Base-by-base conservation (phyloP, 192 early-diverging fungal species). In the Coemansia guatemalensis region DNA sequence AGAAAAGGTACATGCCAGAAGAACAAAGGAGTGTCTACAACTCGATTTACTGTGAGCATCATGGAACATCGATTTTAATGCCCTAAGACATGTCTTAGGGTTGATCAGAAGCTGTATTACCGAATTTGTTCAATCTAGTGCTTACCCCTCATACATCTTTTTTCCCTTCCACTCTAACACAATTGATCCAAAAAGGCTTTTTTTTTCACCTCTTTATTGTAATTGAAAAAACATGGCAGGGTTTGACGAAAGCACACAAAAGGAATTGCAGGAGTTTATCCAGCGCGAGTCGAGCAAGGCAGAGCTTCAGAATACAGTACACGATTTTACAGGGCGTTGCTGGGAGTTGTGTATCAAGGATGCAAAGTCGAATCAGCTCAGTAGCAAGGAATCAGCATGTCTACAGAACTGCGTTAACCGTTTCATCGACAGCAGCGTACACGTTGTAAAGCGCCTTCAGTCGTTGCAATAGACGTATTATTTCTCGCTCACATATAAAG, bases 391-490 rank as follows among this genome's bases (percentile, higher is more conserved):
- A 59, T 71, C 76, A 54, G 56, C 71, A 27, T 90, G 89, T 63
- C 69, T 90, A 53, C 74, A 85, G 24, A 89, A 89, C 84, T 90
- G 89, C 69, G 89, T 90, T 12, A 83, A 80, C 17, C 83, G 89
- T 48, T 90, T 90, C 62, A 68, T 90, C 21, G 89, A 90, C 62
- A 81, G 82, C 61, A 84, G 82, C 58, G 60, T 85, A 49, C 76
- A 85, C 58, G 81, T 88, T 56, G 78, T 88, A 23, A 85, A 85
- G 53, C 78, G 80, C 39, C 60, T 90, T 51, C 78, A 81, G 30
- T 32, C 30, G 8, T 32, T 32, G 30, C 30, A 32, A 32, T 32
- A 32, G 30, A 32, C 30, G 8, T 32, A 32, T 32, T 32, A 5
- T 32, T 5, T 32, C 8, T 32, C 8, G 3, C 8, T 32, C 30